Base-by-base conservation (phyloP, 495 filamentous ascomycete species). In the Pyrenula massariospora region DNA sequence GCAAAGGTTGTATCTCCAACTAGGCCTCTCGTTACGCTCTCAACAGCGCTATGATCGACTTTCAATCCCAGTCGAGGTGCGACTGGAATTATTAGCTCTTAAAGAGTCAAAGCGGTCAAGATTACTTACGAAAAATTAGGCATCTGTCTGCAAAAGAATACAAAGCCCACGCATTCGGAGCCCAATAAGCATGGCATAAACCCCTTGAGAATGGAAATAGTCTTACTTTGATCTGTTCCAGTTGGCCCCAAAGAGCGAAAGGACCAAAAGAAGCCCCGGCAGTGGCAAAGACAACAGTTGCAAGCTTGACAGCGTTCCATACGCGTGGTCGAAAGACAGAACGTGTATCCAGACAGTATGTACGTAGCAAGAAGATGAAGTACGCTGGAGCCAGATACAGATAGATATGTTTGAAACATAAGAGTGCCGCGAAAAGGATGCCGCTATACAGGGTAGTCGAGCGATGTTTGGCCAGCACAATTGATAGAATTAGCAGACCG, bases 371-470 rank as follows among this genome's bases (percentile, higher is more conserved):
- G 69, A 82, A 96, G 55, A 96, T 88, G 62, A 98, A 96, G 76
- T 95, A 98, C 22, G 93, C 93, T 19, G 94, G 90, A 1, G 93
- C 89, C 1, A 98, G 83, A 65, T 98, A 98, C 25, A 96, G 86
- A 68, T 97, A 96, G 48, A 98, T 98, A 67, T 98, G 93, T 70
- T 98, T 98, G 65, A 96, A 77, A 76, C 91, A 96, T 56, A 98
- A 69, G 8, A 98, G 74, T 1, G 76, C 76, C 2, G 91, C 91
- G 61, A 98, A 98, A 0, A 88, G 62, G 2, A 95, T 73, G 1
- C 89, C 92, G 53, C 89, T 91, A 50, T 71, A 69, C 10, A 97
- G 82, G 12, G 91, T 74, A 0, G 85, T 88, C 2, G 88, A 88
- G 58, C 79, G 82, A 54, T 86, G 84, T 42, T 89, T 84, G 1